These are phyloP conservation scores for Elasticomyces elasticus DNA, from an alignment of 495 filamentous ascomycete genomes.

Conservation along the genomic window DNA sequence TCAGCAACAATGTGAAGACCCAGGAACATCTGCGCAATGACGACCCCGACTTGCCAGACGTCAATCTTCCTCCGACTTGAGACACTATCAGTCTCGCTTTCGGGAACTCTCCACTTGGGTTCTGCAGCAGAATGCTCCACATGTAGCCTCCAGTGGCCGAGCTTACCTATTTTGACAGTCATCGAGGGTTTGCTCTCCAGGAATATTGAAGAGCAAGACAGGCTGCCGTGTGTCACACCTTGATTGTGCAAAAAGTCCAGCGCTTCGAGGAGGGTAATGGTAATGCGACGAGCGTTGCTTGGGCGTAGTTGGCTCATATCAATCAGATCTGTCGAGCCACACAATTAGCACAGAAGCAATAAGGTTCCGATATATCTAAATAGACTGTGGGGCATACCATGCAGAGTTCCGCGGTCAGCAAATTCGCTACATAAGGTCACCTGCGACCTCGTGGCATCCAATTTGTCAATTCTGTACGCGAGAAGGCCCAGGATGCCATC, in stretches of 20 bases:
- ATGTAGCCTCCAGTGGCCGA: slow-evolving; percentile 55
- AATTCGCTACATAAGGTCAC: slow-evolving; percentile 71
- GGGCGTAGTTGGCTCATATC: slow-evolving; percentile 63
- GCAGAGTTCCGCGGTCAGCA: slow-evolving; percentile 70
- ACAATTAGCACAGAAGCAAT: no score
- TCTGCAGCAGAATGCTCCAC: slow-evolving; percentile 28
- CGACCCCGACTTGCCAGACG: slow-evolving; percentile 85
- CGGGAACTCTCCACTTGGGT: slow-evolving; percentile 1
- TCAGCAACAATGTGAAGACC: slow-evolving; percentile 64
- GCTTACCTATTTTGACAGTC: slow-evolving; percentile 48
- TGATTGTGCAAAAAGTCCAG: slow-evolving; percentile 76
- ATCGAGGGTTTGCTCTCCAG: slow-evolving; percentile 3
- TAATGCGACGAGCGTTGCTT: slow-evolving; percentile 70
- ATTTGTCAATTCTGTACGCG: slow-evolving; percentile 60
- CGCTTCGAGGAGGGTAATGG: slow-evolving; percentile 79
- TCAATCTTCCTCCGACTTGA: slow-evolving; percentile 60
- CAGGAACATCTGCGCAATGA: slow-evolving; percentile 90
- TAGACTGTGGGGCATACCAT: slow-evolving; percentile 16
- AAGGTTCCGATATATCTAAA: no score
- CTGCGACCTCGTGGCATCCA: slow-evolving; percentile 48
- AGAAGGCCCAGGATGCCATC: slow-evolving; percentile 67
- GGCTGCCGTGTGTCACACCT: slow-evolving; percentile 67
- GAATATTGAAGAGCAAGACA: slow-evolving; percentile 61
- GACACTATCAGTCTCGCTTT: not conserved
- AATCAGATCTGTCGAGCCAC: slow-evolving; percentile 48